These are phyloP conservation scores for Lolium multiflorum DNA, from an alignment of 176 grass and related monocot species.

Conservation along the genomic window DNA sequence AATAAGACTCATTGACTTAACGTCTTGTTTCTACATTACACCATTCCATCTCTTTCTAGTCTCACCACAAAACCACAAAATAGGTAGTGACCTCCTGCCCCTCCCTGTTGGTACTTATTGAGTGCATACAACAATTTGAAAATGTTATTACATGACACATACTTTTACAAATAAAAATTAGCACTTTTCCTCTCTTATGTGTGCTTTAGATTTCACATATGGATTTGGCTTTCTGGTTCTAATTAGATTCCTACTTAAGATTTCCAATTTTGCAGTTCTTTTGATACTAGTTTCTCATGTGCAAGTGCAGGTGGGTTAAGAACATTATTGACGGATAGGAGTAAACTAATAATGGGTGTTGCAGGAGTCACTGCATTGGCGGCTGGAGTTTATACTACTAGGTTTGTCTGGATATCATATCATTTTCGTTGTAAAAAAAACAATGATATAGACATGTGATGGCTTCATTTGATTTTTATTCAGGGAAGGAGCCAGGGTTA, in stretches of 20 bases:
- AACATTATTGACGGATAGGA: conserved; percentile 76
- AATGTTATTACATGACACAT: conserved; percentile 17
- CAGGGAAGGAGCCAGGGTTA: conserved; percentile 96
- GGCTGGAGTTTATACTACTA: conserved; percentile 94
- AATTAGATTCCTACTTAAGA: background rate
- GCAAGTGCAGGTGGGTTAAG: conserved; percentile 76
- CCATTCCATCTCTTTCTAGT: background rate
- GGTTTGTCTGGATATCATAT: conserved; percentile 53
- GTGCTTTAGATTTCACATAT: conserved; percentile 24
- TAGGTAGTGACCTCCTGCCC: background rate
- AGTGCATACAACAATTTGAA: background rate
- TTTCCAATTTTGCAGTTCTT: conserved; percentile 37
- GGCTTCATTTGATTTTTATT: conserved; percentile 36
- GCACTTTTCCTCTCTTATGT: background rate
- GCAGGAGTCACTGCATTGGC: conserved; percentile 89
- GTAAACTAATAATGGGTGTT: conserved; percentile 84
- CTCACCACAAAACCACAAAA: background rate
- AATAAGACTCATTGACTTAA: background rate
- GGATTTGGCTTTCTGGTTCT: background rate
- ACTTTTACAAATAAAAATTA: background rate
- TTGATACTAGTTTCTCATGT: conserved; percentile 42
- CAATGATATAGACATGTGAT: conserved; percentile 19
- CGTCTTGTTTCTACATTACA: background rate
- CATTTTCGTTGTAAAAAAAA: conserved; percentile 2
- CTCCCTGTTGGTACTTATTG: background rate